Evolutionary conservation across 139 green algal genomes (phyloP), one percentile per base, ranked within the genome.

Genomic region (Chlorella sp.): DNA sequence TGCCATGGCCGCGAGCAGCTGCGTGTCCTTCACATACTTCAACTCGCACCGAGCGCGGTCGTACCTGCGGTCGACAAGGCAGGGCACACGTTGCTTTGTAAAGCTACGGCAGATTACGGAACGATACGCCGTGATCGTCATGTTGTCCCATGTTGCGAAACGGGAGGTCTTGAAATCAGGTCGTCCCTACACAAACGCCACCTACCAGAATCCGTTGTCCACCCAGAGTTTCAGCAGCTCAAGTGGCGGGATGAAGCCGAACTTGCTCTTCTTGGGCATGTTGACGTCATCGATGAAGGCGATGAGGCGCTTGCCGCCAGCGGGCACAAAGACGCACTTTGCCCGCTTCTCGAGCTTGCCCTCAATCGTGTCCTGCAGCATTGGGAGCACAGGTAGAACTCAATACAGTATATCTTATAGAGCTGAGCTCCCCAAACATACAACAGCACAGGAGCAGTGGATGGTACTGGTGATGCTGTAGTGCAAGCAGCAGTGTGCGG

Each of bases 191-290:
- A 55, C 42, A 55, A 26, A 10, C 17, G 42, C 42, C 42, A 55
- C 77, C 70, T 71, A 82, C 90, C 90, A 95, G 85, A 91, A 94
- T 31, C 89, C 90, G 82, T 94, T 90, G 84, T 96, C 90, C 2
- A 82, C 78, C 89, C 88, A 96, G 2, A 94, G 85, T 81, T 94
- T 94, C 55, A 96, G 84, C 62, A 96, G 84, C 78, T 96, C 90
- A 27, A 94, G 77, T 17, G 90, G 90, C 24, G 90, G 89, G 35
- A 93, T 91, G 87, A 94, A 94, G 32, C 90, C 90, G 70, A 93
- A 94, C 61, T 70, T 65, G 68, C 71, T 85, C 77, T 90, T 91
- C 68, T 87, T 67, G n/a, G 88, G 87, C 88, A 93, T 93, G 82
- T 91, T 91, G 27, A 93, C 77, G 70, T 91, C 86, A 26, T 93